A percentile compares a stretch with the other conserved stretches of the same genome.
These are phyloP conservation scores for Penicillium digitatum DNA, from an alignment of 2,329 filamentous ascomycete genomes.

Conservation along the genomic window DNA sequence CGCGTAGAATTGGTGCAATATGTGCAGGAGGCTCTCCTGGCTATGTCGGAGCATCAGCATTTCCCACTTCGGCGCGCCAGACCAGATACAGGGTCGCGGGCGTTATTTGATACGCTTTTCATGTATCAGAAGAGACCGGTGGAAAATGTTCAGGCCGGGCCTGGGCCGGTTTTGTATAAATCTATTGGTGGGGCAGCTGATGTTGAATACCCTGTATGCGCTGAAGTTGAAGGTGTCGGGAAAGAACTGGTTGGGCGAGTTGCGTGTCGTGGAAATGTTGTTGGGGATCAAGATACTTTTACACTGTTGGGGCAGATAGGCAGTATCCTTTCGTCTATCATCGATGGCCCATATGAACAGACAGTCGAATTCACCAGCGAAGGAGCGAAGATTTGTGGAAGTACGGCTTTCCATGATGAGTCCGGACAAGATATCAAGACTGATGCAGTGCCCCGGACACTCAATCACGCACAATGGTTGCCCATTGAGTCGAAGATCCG, in stretches of 20 bases:
- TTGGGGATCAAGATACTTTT: conserved; percentile 47
- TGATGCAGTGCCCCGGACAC: not conserved
- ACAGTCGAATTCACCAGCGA: conserved; percentile 53
- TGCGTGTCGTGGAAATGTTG: conserved; percentile 60
- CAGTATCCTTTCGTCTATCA: conserved; percentile 53
- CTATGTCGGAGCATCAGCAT: conserved; percentile 67
- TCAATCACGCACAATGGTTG: conserved; percentile 26
- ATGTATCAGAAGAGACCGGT: conserved; percentile 59
- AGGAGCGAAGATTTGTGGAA: conserved; percentile 61
- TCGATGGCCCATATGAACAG: conserved; percentile 48
- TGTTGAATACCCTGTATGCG: conserved; percentile 76
- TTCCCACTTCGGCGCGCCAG: conserved; percentile 71
- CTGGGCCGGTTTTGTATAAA: conserved; percentile 48
- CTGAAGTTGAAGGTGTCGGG: conserved; percentile 67
- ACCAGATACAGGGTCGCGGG: conserved; percentile 43
- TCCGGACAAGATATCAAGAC: conserved; percentile 2
- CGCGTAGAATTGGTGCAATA: conserved; percentile 63
- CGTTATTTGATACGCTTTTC: conserved; percentile 63
- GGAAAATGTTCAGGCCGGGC: conserved; percentile 11
- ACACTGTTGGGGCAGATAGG: conserved; percentile 60
- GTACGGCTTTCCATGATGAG: conserved; percentile 34
- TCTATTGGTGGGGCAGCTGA: conserved; percentile 63
- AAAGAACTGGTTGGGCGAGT: conserved; percentile 64
- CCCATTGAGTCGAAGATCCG: conserved; percentile 41
- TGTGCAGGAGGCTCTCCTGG: conserved; percentile 65